Conservation (phyloP, 768 basidiomycete species). For the Naganishia vaughanmartiniae region DNA sequence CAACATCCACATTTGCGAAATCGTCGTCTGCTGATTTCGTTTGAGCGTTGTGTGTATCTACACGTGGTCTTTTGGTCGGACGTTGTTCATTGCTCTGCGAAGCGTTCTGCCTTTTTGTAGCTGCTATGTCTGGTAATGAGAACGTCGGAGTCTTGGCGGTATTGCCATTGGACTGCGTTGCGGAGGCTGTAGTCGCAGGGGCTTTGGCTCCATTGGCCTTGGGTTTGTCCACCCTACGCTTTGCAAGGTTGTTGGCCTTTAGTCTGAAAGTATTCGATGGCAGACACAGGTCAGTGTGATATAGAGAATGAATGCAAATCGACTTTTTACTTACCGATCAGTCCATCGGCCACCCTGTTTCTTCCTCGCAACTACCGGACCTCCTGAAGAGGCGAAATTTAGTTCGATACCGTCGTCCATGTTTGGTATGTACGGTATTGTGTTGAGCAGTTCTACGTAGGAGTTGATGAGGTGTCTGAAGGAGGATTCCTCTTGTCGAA, state of each 20-base stretch:
- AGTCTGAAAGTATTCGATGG: conserved; percentile 55
- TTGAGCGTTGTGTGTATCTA: neutral
- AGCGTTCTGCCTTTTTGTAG: neutral
- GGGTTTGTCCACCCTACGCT: conserved; percentile 29
- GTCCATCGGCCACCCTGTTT: conserved; percentile 55
- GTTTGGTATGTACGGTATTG: neutral
- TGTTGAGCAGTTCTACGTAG: neutral
- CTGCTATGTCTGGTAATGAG: conserved; percentile 1
- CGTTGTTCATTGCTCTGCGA: neutral
- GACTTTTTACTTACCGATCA: conserved; percentile 60
- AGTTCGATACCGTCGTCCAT: conserved; percentile 77
- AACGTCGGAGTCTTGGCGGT: conserved; percentile 2
- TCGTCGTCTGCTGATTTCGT: conserved; percentile 3
- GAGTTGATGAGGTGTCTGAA: no score
- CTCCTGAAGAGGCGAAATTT: conserved; percentile 57
- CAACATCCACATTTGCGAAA: conserved; percentile 12
- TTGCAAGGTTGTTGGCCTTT: conserved; percentile 63
- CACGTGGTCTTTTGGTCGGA: conserved; percentile 3
- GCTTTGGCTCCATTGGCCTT: conserved; percentile 56
- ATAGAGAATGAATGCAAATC: neutral
- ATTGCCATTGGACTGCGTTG: conserved; percentile 25
- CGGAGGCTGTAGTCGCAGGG: conserved; percentile 38
- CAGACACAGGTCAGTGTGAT: conserved; percentile 11
- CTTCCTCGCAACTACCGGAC: conserved; percentile 32
- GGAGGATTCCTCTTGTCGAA: no score